Evolutionary conservation across 805 yeast genomes (phyloP).

Genomic region (Metschnikowia cubensis): DNA sequence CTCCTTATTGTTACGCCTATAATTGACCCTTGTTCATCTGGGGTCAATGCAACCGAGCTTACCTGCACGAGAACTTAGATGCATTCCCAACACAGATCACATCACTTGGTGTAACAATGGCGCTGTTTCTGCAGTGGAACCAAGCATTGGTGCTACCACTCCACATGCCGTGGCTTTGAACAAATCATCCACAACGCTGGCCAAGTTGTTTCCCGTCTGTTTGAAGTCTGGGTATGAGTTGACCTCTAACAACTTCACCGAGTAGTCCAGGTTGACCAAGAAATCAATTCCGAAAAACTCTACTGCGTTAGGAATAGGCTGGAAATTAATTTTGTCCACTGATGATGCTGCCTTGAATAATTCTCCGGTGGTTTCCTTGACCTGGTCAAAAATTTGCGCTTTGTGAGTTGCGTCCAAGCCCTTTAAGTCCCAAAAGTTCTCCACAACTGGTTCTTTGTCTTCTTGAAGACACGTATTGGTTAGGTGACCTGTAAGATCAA

Average conservation of each 20-base stretch:
- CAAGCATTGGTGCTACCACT: slow-evolving; percentile 31
- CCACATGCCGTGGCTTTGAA: slow-evolving; percentile 53
- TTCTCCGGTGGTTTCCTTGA: slow-evolving; percentile 62
- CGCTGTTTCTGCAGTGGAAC: background rate
- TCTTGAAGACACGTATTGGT: slow-evolving; percentile 92
- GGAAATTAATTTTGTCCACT: slow-evolving; percentile 81
- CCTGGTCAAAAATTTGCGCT: slow-evolving; percentile 43
- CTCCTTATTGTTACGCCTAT: background rate
- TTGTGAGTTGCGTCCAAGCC: slow-evolving; percentile 36
- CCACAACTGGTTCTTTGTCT: slow-evolving; percentile 49
- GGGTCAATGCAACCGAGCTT: background rate
- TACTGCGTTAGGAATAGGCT: slow-evolving; percentile 72
- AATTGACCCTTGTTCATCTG: background rate
- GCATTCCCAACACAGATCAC: background rate
- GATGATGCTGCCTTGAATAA: slow-evolving; percentile 75
- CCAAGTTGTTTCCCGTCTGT: slow-evolving; percentile 83
- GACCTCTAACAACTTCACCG: slow-evolving; percentile 71
- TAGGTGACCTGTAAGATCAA: slow-evolving; percentile 68
- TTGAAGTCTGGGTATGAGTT: slow-evolving; percentile 96
- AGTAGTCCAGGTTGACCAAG: slow-evolving; percentile 53
- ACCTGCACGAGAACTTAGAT: background rate
- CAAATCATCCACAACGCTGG: slow-evolving; percentile 58
- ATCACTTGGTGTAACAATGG: slow-evolving; percentile 3
- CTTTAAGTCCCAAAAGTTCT: slow-evolving; percentile 55
- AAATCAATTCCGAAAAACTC: slow-evolving; percentile 91